Conservation (phyloP, 78 protist species). For the Polysphondylium violaceum region DNA sequence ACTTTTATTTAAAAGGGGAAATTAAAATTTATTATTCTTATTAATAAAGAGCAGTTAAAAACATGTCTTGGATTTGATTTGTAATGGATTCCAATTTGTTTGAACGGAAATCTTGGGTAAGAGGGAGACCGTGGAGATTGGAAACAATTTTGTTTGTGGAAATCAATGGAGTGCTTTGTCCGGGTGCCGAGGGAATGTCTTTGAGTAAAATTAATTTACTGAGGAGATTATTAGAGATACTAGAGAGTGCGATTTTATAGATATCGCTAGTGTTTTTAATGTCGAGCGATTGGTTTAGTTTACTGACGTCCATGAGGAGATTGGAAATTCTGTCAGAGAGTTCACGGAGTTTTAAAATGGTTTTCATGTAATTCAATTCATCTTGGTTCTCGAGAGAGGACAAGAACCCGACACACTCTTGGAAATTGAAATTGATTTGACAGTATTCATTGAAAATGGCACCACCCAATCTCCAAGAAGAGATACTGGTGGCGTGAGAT, state of each 20-base stretch:
- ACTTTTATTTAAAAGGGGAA: no score
- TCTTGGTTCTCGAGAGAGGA: not conserved
- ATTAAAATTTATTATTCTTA: not conserved
- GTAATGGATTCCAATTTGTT: conserved; percentile 17
- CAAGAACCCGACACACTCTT: not conserved
- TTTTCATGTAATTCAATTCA: not conserved
- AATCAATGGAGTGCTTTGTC: not conserved
- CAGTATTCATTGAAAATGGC: conserved; percentile 13
- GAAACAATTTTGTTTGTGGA: conserved; percentile 12
- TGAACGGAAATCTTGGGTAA: conserved; percentile 22
- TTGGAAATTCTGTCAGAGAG: not conserved
- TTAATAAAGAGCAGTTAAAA: conserved; percentile 28
- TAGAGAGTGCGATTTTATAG: not conserved
- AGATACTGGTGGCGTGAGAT: conserved; percentile 11
- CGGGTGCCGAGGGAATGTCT: not conserved
- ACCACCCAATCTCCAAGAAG: conserved; percentile 59
- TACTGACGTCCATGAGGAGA: not conserved
- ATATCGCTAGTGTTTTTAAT: not conserved
- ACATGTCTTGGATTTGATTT: conserved; percentile 45
- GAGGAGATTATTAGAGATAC: conserved; percentile 6
- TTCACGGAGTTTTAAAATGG: not conserved
- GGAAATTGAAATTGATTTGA: not conserved
- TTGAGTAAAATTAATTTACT: not conserved
- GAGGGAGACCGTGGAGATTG: conserved; percentile 6
- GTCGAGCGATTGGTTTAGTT: not conserved